These are phyloP conservation scores for Delitschia confertaspora DNA, from an alignment of 495 filamentous ascomycete species.

Conservation along the genomic window DNA sequence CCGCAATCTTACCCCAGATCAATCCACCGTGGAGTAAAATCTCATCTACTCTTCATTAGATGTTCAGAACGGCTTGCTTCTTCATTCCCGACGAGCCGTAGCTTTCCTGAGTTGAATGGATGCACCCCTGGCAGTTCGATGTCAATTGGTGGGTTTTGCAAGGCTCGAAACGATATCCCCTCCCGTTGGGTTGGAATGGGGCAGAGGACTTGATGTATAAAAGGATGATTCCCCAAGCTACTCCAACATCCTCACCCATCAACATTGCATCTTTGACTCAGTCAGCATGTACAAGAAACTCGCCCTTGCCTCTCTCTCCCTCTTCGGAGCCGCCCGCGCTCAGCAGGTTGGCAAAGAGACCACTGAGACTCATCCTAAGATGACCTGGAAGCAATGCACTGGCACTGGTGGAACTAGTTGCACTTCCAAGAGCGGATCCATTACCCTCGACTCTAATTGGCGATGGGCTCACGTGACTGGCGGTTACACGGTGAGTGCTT, in stretches of 20 bases:
- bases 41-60: constrained; percentile 22
- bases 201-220: constrained; percentile 11
- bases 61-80: constrained; percentile 3
- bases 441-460: constrained; percentile 47
- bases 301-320: constrained; percentile 24
- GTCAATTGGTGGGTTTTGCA: too few species aligned
- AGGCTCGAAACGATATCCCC: too few species aligned
- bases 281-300: constrained; percentile 25
- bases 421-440: constrained; percentile 36
- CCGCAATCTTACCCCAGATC: constrained; percentile 27
- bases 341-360: constrained; percentile 32
- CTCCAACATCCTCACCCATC: constrained; percentile 10
- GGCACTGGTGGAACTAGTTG: constrained; percentile 43
- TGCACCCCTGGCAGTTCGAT: too few species aligned
- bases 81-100: constrained; percentile 22
- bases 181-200: too few species aligned
- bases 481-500: constrained; percentile 35
- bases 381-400: constrained; percentile 46
- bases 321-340: constrained; percentile 21
- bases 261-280: constrained; percentile 10
- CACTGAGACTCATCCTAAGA: constrained; percentile 44
- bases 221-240: constrained; percentile 3
- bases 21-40: constrained; percentile 14
- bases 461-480: constrained; percentile 34
- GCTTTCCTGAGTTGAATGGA: constrained; percentile 14